Evolutionary conservation across 768 basidiomycete genomes (phyloP).

Genomic region (Pleurotus salmoneostramineus): DNA sequence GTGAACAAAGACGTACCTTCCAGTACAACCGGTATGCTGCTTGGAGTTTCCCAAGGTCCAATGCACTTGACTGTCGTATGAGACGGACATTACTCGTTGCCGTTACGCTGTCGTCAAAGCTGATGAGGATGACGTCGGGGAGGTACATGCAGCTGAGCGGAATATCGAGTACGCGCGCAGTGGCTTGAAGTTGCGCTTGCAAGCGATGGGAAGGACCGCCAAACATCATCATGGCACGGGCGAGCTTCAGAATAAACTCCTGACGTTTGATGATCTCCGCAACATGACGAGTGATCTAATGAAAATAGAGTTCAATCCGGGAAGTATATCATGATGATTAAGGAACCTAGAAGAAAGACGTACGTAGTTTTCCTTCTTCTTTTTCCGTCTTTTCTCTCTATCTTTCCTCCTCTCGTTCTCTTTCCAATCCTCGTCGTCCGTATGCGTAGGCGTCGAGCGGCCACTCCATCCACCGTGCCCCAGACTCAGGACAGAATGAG

Average conservation of each 20-base stretch:
- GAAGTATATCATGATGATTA: neutral
- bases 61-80: constrained; percentile 64
- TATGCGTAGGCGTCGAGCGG: constrained; percentile 13
- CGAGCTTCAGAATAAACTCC: constrained; percentile 81
- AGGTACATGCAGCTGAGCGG: constrained; percentile 68
- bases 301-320: neutral
- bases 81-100: constrained; percentile 81
- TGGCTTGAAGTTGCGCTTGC: constrained; percentile 76
- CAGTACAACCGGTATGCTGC: constrained; percentile 72
- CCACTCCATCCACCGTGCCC: constrained; percentile 15
- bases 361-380: constrained; percentile 76
- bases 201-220: constrained; percentile 82
- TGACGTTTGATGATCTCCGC: constrained; percentile 80
- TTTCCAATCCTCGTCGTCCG: constrained; percentile 12
- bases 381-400: constrained; percentile 46
- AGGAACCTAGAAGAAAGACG: constrained; percentile 18
- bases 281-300: constrained; percentile 77
- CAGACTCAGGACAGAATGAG: constrained; percentile 13
- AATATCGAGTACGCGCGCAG: constrained; percentile 75
- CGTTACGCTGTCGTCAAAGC: constrained; percentile 77
- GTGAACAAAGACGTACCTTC: constrained; percentile 39
- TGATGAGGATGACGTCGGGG: constrained; percentile 73
- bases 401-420: constrained; percentile 32
- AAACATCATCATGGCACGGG: constrained; percentile 87
- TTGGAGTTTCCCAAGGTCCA: constrained; percentile 76